Evolutionary conservation across 1,139 yeast species (phyloP).

Genomic region (Kurtzmaniella quercitrusa): DNA sequence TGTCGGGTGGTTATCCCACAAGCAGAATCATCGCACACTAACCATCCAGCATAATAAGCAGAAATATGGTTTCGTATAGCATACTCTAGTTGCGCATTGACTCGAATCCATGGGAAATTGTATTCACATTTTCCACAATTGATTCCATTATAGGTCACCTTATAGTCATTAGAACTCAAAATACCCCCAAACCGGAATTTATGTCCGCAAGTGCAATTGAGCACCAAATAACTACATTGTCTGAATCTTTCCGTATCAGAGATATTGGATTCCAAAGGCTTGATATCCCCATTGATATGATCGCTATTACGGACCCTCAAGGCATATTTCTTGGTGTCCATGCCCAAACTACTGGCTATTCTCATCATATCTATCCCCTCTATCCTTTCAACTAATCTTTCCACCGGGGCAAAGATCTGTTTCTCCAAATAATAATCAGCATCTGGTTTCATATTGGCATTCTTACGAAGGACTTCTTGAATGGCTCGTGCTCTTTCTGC

Average conservation of each 20-base stretch:
- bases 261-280: slow-evolving; percentile 78
- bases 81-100: slow-evolving; percentile 71
- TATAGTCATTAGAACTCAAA: slow-evolving; percentile 54
- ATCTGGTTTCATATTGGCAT: slow-evolving; percentile 60
- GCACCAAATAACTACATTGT: slow-evolving; percentile 49
- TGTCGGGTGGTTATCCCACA: slow-evolving; percentile 84
- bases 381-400: slow-evolving; percentile 77
- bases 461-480: slow-evolving; percentile 59
- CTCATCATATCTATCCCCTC: slow-evolving; percentile 84
- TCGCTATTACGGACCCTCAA: slow-evolving; percentile 41
- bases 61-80: slow-evolving; percentile 68
- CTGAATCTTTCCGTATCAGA: slow-evolving; percentile 81
- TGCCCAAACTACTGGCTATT: slow-evolving; percentile 71
- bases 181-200: slow-evolving; percentile 73
- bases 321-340: slow-evolving; percentile 65
- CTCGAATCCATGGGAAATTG: slow-evolving; percentile 46
- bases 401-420: slow-evolving; percentile 89
- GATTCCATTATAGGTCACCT: slow-evolving; percentile 65
- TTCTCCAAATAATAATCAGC: slow-evolving; percentile 76
- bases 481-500: slow-evolving; percentile 82
- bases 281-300: slow-evolving; percentile 43
- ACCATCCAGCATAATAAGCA: slow-evolving; percentile 80
- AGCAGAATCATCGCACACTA: slow-evolving; percentile 76
- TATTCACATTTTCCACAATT: slow-evolving; percentile 59
- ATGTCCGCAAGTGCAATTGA: slow-evolving; percentile 64